Evolutionary conservation across 495 filamentous ascomycete species (phyloP), one percentile per base, ranked within the genome.

Genomic region (Beverwykella pulmonaria): DNA sequence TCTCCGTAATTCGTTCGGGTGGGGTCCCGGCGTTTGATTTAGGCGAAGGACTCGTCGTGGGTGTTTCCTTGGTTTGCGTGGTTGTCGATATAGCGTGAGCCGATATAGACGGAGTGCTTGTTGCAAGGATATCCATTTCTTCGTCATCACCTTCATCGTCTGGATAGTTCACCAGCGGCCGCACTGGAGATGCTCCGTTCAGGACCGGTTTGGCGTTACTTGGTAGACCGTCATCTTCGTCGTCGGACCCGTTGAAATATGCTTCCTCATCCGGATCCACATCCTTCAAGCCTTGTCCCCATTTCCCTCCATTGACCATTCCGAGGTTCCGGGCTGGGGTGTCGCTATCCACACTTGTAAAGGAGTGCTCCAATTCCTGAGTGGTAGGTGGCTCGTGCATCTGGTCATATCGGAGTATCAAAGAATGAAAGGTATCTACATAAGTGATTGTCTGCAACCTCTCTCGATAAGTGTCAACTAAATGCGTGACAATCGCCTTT

Each of bases 211-310:
- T 67, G 29, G 60, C 65, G 5, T 61, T 26, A 32, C 27, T 53
- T 27, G 75, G 69, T 48, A 76, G 61, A 29, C 78, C 69, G 29
- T 78, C 73, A 65, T 90, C 89, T 19, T 95, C 93, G 64, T 96
- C 91, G 59, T 96, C 92, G 2, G 88, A 90, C 10, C 86, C 88
- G 75, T 95, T 93, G 82, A 96, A 98, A 75, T 98, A 98, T 30
- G 92, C 92, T 69, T 97, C 93, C 75, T 98, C 91, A 1, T 86
- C 86, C 22, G 88, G 82, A 74, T 98, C 95, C 79, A 93, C 84
- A 67, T 97, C 94, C 76, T 86, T 89, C 53, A 92, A 82, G 9
- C 87, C 90, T 67, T 86, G 58, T 3, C 59, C 86, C 83, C 91
- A 93, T 63, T 88, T 81, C 30, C 85, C 84, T 25, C 88, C 89